phyloP scores from a whole-genome alignment of 306 rosid genomes.

The Trifolium repens region DNA sequence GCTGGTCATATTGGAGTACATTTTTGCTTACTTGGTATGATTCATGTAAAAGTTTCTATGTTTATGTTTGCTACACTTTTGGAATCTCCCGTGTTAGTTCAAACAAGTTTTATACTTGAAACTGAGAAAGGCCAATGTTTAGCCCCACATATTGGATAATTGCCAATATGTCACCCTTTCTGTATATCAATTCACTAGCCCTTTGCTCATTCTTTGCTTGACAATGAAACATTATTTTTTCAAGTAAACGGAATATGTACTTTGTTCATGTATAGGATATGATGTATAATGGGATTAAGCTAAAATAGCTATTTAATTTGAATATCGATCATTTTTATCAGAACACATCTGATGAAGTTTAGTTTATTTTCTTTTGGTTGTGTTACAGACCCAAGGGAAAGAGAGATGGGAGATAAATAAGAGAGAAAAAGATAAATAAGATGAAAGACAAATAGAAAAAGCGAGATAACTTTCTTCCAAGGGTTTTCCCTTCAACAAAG shows the following conservation, averaged over 20 bases:
- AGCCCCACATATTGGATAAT: slow-evolving; percentile 1
- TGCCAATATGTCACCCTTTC: background rate
- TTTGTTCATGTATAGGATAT: slow-evolving; percentile 17
- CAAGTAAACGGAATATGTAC: background rate
- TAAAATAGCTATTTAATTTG: slow-evolving; percentile 9
- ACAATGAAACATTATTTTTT: slow-evolving; percentile 10
- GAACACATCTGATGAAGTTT: background rate
- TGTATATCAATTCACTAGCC: slow-evolving; percentile 11
- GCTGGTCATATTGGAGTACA: slow-evolving; percentile 98
- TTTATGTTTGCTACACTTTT: slow-evolving; percentile 1
- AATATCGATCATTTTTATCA: background rate
- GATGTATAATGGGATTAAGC: slow-evolving; percentile 14
- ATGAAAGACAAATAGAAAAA: slow-evolving; percentile 1
- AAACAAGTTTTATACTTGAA: background rate
- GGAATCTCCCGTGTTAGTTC: slow-evolving; percentile 4
- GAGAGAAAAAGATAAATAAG: slow-evolving; percentile 3
- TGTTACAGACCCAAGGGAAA: slow-evolving; percentile 12
- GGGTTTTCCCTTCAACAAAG: background rate
- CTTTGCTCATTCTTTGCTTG: background rate
- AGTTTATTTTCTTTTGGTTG: slow-evolving; percentile 14
- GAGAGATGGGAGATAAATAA: slow-evolving; percentile 12
- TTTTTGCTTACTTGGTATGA: slow-evolving; percentile 88
- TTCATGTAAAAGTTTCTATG: slow-evolving; percentile 34
- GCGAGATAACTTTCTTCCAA: background rate
- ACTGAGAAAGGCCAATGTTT: background rate